phyloP scores from a whole-genome alignment of 805 yeast species.

The Saturnispora diversa region DNA sequence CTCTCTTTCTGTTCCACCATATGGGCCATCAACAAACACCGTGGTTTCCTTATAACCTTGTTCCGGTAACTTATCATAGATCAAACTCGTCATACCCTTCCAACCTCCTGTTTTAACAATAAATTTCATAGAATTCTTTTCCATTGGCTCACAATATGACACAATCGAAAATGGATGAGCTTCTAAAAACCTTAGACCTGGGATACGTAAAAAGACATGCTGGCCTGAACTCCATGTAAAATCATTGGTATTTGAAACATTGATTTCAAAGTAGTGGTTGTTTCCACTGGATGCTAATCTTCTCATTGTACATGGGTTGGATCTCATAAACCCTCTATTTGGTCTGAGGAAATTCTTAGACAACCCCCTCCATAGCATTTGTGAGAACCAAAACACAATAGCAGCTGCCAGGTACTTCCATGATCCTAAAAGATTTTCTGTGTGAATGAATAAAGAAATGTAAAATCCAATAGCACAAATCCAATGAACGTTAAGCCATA shows the following conservation, averaged over 20 bases:
- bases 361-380: slow-evolving; percentile 38
- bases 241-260: slow-evolving; percentile 28
- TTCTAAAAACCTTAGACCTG: slow-evolving; percentile 37
- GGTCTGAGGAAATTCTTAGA: slow-evolving; percentile 42
- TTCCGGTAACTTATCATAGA: slow-evolving; percentile 27
- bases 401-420: slow-evolving; percentile 43
- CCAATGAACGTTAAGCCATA: slow-evolving; percentile 49
- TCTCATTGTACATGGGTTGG: slow-evolving; percentile 16
- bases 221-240: slow-evolving; percentile 48
- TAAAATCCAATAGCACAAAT: slow-evolving; percentile 40
- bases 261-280: slow-evolving; percentile 32
- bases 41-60: slow-evolving; percentile 21
- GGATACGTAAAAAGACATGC: slow-evolving; percentile 43
- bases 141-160: slow-evolving; percentile 24
- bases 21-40: slow-evolving; percentile 48
- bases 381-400: slow-evolving; percentile 43
- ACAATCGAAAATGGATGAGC: slow-evolving; percentile 51
- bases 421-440: slow-evolving; percentile 28
- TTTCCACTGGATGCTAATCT: slow-evolving; percentile 31
- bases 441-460: slow-evolving; percentile 41
- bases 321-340: slow-evolving; percentile 30
- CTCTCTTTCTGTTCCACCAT: slow-evolving; percentile 46
- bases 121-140: slow-evolving; percentile 32
- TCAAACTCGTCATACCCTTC: slow-evolving; percentile 36
- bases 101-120: slow-evolving; percentile 35